These are phyloP conservation scores for Arthrobotrys entomopaga DNA, from an alignment of 2,329 filamentous ascomycete genomes.

Conservation along the genomic window DNA sequence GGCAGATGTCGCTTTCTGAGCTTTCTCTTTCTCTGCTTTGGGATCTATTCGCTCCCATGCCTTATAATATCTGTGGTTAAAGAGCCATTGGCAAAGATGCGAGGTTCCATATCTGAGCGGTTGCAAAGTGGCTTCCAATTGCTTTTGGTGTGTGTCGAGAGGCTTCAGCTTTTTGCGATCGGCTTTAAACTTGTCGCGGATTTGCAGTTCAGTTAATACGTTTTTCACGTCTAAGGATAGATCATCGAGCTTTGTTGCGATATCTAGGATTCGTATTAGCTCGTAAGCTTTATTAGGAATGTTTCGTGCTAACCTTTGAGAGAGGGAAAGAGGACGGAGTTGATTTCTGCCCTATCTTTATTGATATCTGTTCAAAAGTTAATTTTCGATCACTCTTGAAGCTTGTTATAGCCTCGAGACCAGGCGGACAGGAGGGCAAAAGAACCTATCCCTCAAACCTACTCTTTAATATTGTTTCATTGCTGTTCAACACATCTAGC, in stretches of 20 bases:
- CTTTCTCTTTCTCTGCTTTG: conserved; percentile 6
- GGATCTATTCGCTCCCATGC: conserved; percentile 24
- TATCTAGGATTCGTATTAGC: conserved; percentile 15
- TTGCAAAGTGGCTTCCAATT: conserved; percentile 21
- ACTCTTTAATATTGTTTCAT: too few species aligned
- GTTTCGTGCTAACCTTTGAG: conserved; percentile 8
- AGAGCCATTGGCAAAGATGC: conserved; percentile 34
- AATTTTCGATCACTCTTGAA: background rate
- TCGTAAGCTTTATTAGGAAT: background rate
- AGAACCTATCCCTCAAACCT: background rate
- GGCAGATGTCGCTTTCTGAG: background rate
- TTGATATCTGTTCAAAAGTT: conserved; percentile 17
- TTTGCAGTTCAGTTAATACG: conserved; percentile 23
- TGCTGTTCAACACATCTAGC: conserved; percentile 22
- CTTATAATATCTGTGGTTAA: conserved; percentile 27
- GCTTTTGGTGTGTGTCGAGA: conserved; percentile 5
- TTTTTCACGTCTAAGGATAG: conserved; percentile 6
- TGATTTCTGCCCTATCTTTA: conserved; percentile 22
- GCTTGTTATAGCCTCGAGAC: too few species aligned
- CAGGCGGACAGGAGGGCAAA: too few species aligned
- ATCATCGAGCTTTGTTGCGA: conserved; percentile 19
- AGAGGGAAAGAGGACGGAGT: conserved; percentile 20
- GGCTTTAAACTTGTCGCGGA: conserved; percentile 17
- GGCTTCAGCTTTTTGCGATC: conserved; percentile 19
- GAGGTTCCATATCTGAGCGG: conserved; percentile 16